A percentile compares a stretch with the other conserved stretches of the same genome.
Conservation (phyloP, 1,284 basidiomycete genomes). For the Rhodofomes roseus region DNA sequence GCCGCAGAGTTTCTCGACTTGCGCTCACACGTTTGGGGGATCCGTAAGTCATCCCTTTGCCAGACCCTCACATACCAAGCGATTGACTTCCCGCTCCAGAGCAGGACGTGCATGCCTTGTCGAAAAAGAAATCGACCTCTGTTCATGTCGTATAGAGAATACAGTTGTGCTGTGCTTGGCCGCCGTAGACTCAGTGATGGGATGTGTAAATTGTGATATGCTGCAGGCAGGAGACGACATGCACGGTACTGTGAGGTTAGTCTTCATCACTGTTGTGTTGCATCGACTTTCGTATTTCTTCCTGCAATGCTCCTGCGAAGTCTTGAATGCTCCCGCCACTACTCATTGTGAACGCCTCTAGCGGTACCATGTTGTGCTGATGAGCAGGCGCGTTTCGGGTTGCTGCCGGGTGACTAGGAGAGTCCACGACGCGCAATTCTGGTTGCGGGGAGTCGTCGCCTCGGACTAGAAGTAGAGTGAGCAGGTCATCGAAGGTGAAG, state of each 20-base stretch:
- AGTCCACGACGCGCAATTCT: slow-evolving; percentile 70
- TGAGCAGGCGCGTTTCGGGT: slow-evolving; percentile 67
- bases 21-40: slow-evolving; percentile 77
- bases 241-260: background rate
- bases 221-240: background rate
- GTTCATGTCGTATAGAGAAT: slow-evolving; percentile 38
- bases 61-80: background rate
- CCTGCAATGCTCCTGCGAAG: slow-evolving; percentile 68
- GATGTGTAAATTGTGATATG: background rate
- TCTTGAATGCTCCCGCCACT: slow-evolving; percentile 69
- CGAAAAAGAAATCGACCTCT: slow-evolving; percentile 62
- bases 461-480: slow-evolving; percentile 32
- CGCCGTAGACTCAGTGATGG: background rate
- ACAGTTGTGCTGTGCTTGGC: background rate
- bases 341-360: slow-evolving; percentile 81
- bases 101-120: slow-evolving; percentile 73
- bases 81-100: slow-evolving; percentile 39
- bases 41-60: slow-evolving; percentile 53
- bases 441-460: slow-evolving; percentile 28
- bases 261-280: slow-evolving; percentile 9
- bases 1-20: slow-evolving; percentile 70
- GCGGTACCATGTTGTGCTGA: slow-evolving; percentile 90
- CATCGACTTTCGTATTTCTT: slow-evolving; percentile 48
- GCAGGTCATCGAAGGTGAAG: slow-evolving; percentile 81
- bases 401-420: slow-evolving; percentile 62